These are phyloP conservation scores for Ammopiptanthus mongolicus DNA, from an alignment of 306 rosid genomes.

Conservation along the genomic window DNA sequence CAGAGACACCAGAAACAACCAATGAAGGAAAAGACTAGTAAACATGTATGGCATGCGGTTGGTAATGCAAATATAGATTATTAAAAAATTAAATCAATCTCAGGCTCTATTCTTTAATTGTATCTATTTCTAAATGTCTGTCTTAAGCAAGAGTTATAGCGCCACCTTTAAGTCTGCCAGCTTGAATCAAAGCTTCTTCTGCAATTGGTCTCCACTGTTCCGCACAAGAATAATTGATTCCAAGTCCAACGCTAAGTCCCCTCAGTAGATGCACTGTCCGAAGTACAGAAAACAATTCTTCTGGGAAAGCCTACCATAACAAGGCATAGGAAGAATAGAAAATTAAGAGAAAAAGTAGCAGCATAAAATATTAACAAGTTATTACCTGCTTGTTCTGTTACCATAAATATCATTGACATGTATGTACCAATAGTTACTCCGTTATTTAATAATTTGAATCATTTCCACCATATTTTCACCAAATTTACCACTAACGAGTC, in stretches of 20 bases:
- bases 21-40: neutral
- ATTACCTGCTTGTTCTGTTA: constrained; percentile 2
- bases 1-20: neutral
- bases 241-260: constrained; percentile 95
- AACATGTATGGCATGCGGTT: neutral
- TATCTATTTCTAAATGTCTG: neutral
- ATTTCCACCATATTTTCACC: neutral
- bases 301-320: constrained; percentile 73
- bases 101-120: neutral
- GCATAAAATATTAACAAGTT: constrained; percentile 4
- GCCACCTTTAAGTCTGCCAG: constrained; percentile 74
- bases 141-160: constrained; percentile 20
- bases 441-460: too few species aligned
- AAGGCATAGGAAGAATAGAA: constrained; percentile 9
- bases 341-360: constrained; percentile 3
- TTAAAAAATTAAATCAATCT: neutral
- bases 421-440: too few species aligned
- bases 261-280: constrained; percentile 88
- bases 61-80: neutral
- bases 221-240: constrained; percentile 92
- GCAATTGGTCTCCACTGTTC: constrained; percentile 97
- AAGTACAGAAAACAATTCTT: constrained; percentile 90
- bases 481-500: neutral
- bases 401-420: neutral
- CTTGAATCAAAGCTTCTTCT: constrained; percentile 70